These are phyloP conservation scores for Pneumocystis oryctolagi DNA, from an alignment of 1,139 yeast genomes.

Conservation along the genomic window DNA sequence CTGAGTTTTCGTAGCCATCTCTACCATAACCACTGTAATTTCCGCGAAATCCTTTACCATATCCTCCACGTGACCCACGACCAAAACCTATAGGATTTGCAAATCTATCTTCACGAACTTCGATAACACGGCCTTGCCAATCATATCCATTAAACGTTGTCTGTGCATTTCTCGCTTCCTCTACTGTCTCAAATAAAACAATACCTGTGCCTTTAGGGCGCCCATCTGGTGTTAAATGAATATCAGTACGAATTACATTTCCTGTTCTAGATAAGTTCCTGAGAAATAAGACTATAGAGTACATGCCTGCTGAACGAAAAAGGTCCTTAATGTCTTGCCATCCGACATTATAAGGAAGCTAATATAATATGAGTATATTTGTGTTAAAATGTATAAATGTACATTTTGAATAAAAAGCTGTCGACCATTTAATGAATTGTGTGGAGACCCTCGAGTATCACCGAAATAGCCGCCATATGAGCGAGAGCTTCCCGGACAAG, in stretches of 20 bases:
- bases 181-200: conserved; percentile 72
- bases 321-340: conserved; percentile 82
- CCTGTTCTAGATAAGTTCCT: conserved; percentile 29
- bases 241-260: conserved; percentile 64
- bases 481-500: conserved; percentile 3
- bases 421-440: conserved; percentile 9
- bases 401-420: conserved; percentile 17
- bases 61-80: conserved; percentile 13
- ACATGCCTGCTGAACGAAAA: conserved; percentile 41
- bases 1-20: conserved; percentile 12
- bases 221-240: conserved; percentile 53
- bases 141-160: conserved; percentile 87
- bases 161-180: conserved; percentile 80
- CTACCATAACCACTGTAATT: conserved; percentile 15
- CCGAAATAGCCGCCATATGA: neutral
- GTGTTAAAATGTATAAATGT: neutral
- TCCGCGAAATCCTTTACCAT: conserved; percentile 9
- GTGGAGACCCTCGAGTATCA: conserved; percentile 5
- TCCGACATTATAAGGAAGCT: conserved; percentile 61
- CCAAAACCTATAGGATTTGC: conserved; percentile 8
- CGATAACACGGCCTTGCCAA: conserved; percentile 78
- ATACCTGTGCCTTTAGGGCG: conserved; percentile 80
- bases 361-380: neutral
- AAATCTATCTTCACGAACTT: conserved; percentile 31
- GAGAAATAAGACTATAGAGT: neutral